phyloP scores from a whole-genome alignment of 1,139 yeast genomes.

The Scheffersomyces illinoinensis region DNA sequence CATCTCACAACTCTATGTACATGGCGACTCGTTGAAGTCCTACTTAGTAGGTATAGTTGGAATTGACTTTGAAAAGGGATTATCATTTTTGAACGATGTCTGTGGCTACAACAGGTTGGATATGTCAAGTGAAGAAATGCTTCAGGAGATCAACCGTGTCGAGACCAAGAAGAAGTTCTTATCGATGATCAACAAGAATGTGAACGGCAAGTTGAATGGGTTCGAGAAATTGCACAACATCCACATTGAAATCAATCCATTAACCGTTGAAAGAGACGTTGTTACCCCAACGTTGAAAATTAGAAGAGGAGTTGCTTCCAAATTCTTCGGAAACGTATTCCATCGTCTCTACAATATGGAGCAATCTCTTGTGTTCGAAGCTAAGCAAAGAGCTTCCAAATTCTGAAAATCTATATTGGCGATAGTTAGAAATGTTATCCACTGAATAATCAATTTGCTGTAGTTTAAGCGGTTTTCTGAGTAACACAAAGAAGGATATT shows the following conservation, averaged over 20 bases:
- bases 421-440: neutral
- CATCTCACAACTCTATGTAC: constrained; percentile 36
- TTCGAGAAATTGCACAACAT: constrained; percentile 41
- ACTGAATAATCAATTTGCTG: neutral
- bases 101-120: constrained; percentile 11
- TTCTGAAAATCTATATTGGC: neutral
- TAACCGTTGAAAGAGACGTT: constrained; percentile 37
- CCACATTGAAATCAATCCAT: constrained; percentile 37
- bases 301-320: constrained; percentile 39
- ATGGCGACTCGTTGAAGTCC: constrained; percentile 66
- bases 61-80: constrained; percentile 36
- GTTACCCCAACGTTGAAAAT: constrained; percentile 46
- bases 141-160: constrained; percentile 24
- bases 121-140: constrained; percentile 20
- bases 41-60: constrained; percentile 58
- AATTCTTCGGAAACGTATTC: constrained; percentile 23
- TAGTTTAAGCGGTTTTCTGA: neutral
- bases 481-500: neutral
- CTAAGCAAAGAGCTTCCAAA: neutral
- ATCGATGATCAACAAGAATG: constrained; percentile 27
- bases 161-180: constrained; percentile 28
- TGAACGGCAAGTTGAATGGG: constrained; percentile 27
- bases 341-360: constrained; percentile 16
- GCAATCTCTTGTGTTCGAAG: constrained; percentile 7
- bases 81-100: constrained; percentile 21